Evolutionary conservation across 2,329 filamentous ascomycete species (phyloP).

Genomic region (Pseudogymnoascus sp.): DNA sequence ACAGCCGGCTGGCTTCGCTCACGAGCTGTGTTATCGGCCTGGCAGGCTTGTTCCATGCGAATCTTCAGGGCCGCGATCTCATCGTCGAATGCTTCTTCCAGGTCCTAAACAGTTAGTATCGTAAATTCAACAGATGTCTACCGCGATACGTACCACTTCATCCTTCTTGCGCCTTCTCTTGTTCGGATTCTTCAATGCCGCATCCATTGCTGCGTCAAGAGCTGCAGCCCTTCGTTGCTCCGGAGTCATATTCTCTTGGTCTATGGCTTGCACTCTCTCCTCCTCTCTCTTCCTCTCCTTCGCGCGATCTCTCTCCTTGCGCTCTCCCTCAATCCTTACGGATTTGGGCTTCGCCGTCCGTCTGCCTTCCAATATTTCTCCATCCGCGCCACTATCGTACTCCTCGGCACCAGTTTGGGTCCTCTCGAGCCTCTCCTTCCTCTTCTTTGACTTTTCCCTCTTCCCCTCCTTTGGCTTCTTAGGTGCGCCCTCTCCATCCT

Average conservation of each 20-base stretch:
- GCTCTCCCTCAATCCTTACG: constrained; percentile 36
- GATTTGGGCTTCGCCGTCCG: constrained; percentile 34
- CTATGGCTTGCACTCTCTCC: constrained; percentile 53
- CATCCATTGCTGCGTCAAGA: constrained; percentile 80
- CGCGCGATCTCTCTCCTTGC: constrained; percentile 24
- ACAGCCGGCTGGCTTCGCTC: constrained; percentile 71
- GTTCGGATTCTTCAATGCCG: constrained; percentile 71
- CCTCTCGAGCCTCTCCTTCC: constrained; percentile 49
- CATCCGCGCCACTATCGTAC: constrained; percentile 34
- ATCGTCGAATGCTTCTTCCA: constrained; percentile 83
- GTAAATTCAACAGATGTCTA: neutral
- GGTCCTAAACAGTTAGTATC: constrained; percentile 49
- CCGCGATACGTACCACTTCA: constrained; percentile 61
- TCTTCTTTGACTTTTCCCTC: constrained; percentile 62
- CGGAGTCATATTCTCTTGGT: constrained; percentile 72
- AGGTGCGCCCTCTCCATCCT: constrained; percentile 52
- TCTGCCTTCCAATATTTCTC: constrained; percentile 45
- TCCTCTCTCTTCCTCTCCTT: constrained; percentile 37
- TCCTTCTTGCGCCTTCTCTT: constrained; percentile 66
- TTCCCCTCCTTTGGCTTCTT: constrained; percentile 62
- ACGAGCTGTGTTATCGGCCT: constrained; percentile 77
- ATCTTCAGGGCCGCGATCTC: constrained; percentile 82
- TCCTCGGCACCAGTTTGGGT: constrained; percentile 43
- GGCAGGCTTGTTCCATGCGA: constrained; percentile 83
- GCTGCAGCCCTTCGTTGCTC: constrained; percentile 78